These are phyloP conservation scores for Fusarium devonianum DNA, from an alignment of 2,329 filamentous ascomycete genomes.

Conservation along the genomic window DNA sequence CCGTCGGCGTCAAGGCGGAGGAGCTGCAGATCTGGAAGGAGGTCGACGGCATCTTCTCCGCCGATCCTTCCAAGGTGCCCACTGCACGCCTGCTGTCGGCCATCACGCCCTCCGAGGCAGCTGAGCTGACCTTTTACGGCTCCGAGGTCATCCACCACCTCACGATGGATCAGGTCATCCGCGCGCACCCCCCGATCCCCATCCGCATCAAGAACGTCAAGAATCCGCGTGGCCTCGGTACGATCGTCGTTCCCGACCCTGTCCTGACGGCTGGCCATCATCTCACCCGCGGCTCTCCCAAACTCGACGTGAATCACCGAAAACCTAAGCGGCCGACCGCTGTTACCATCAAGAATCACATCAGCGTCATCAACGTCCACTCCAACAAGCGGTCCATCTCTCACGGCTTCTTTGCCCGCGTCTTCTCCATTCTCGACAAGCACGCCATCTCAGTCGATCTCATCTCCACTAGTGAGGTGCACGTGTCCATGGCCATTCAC, in stretches of 20 bases:
- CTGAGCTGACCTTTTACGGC: slow-evolving; percentile 92
- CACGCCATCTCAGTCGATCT: slow-evolving; percentile 91
- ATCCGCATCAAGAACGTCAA: slow-evolving; percentile 94
- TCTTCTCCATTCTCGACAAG: slow-evolving; percentile 89
- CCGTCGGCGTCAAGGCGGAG: slow-evolving; percentile 83
- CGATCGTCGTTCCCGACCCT: slow-evolving; percentile 81
- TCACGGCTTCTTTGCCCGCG: slow-evolving; percentile 92
- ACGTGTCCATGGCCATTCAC: slow-evolving; percentile 96
- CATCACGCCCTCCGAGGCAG: slow-evolving; percentile 93
- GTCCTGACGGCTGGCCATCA: slow-evolving; percentile 62
- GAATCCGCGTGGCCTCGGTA: slow-evolving; percentile 80
- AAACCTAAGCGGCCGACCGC: slow-evolving; percentile 81
- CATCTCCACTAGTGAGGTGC: slow-evolving; percentile 95
- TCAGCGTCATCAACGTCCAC: slow-evolving; percentile 97
- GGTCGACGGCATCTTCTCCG: slow-evolving; percentile 90
- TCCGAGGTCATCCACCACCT: slow-evolving; percentile 98
- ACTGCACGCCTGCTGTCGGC: slow-evolving; percentile 87
- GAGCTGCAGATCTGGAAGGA: slow-evolving; percentile 99
- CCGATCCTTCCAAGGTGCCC: slow-evolving; percentile 87
- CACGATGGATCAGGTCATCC: slow-evolving; percentile 96
- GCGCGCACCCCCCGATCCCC: slow-evolving; percentile 78
- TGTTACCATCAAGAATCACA: slow-evolving; percentile 96
- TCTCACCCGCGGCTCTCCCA: slow-evolving; percentile 61
- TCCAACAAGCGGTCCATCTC: slow-evolving; percentile 96
- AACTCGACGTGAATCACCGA: slow-evolving; percentile 47